Evolutionary conservation across 495 filamentous ascomycete species (phyloP).

Genomic region (Podospora tetraspora): DNA sequence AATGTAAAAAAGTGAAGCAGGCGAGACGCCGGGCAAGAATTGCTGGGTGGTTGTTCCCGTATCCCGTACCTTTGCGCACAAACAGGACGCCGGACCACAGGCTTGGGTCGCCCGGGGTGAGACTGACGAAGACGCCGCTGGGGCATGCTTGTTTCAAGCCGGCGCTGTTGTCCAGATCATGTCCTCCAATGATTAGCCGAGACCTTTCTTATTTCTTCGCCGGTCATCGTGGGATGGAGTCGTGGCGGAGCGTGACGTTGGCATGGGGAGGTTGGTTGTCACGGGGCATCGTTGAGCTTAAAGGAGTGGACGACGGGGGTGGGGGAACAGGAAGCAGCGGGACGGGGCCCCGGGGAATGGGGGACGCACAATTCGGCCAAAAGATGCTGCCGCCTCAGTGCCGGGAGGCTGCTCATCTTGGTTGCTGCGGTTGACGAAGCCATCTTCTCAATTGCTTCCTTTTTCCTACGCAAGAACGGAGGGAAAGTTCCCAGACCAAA

Average conservation of each 20-base stretch:
- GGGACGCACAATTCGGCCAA: constrained; percentile 68
- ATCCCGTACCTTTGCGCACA: constrained; percentile 82
- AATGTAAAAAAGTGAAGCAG: not conserved
- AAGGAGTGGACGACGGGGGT: not conserved
- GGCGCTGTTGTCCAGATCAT: constrained; percentile 49
- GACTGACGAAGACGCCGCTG: constrained; percentile 76
- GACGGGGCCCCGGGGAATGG: not conserved
- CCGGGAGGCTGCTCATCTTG: constrained; percentile 29
- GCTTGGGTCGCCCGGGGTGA: constrained; percentile 72
- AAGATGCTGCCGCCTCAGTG: constrained; percentile 55
- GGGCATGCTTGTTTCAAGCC: constrained; percentile 76
- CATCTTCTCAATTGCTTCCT: constrained; percentile 10
- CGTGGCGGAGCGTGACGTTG: not conserved
- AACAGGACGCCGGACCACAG: constrained; percentile 89
- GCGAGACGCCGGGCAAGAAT: not conserved
- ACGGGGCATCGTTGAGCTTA: not conserved
- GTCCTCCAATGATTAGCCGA: constrained; percentile 1
- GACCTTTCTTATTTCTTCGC: not conserved
- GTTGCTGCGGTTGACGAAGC: constrained; percentile 12
- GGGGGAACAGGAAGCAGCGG: not conserved
- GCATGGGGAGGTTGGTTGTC: not conserved
- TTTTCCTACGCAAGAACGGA: not conserved
- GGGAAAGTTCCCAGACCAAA: not conserved
- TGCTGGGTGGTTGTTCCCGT: constrained; percentile 20
- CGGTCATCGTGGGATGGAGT: not conserved